phyloP scores from a whole-genome alignment of 768 basidiomycete genomes.

The Leucogyrophana mollusca region DNA sequence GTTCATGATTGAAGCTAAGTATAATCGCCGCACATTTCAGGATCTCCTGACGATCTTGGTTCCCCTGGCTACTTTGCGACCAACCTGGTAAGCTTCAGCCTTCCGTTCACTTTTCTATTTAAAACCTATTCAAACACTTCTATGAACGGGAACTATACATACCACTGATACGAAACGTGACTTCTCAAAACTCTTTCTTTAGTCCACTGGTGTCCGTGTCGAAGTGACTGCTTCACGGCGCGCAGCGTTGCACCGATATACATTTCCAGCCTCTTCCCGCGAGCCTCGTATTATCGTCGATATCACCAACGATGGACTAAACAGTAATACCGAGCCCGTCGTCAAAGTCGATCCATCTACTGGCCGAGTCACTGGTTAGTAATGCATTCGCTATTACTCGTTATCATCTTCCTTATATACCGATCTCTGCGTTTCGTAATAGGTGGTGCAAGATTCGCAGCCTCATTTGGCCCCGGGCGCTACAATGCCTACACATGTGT shows the following conservation, averaged over 20 bases:
- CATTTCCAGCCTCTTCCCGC: slow-evolving; percentile 46
- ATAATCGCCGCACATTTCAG: slow-evolving; percentile 27
- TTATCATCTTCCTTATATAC: background rate
- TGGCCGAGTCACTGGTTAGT: slow-evolving; percentile 46
- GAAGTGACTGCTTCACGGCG: slow-evolving; percentile 60
- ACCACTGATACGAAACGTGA: background rate
- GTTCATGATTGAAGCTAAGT: background rate
- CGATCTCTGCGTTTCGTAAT: slow-evolving; percentile 1
- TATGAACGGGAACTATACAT: background rate
- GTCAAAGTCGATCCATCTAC: slow-evolving; percentile 49
- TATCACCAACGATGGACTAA: slow-evolving; percentile 60
- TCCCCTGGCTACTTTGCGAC: slow-evolving; percentile 68
- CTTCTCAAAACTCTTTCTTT: background rate
- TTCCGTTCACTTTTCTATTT: background rate
- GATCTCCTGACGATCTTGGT: slow-evolving; percentile 57
- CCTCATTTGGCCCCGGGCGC: slow-evolving; percentile 58
- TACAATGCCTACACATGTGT: slow-evolving; percentile 61
- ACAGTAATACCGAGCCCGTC: slow-evolving; percentile 46
- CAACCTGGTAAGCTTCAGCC: slow-evolving; percentile 42
- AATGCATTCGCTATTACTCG: background rate
- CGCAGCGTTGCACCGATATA: slow-evolving; percentile 59
- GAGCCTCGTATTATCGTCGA: slow-evolving; percentile 57
- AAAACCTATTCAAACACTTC: background rate
- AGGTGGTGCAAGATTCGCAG: slow-evolving; percentile 43
- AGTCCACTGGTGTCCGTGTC: slow-evolving; percentile 57